Base-by-base conservation (phyloP, 306 rosid species). In the Lathyrus aphaca region DNA sequence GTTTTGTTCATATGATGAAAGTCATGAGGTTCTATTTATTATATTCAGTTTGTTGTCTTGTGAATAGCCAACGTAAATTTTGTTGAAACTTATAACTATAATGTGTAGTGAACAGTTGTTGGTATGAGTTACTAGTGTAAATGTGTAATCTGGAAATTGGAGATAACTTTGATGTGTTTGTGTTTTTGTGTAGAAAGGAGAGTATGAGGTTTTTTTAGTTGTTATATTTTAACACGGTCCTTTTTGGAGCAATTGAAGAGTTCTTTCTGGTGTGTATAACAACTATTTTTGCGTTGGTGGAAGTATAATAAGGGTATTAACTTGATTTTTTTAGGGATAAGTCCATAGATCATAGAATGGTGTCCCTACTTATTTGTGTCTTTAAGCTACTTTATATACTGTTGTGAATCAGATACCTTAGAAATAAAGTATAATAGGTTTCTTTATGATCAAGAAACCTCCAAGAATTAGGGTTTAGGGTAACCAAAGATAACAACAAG, bases 21-120 rank as follows among this genome's bases (percentile, higher is more conserved):
- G 27, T 23, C 27, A 48, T 30, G 32, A 58, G 71, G 56, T 69
- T 63, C 8, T 61, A 27, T 23, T 35, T 30, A 2, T 40, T 21
- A 23, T 23, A 23, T 23, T 23, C 3, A 1, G 27, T 23, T 1
- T 64, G 73, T 56, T 71, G 66, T 30, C 68, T 54, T 74, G 76
- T 74, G 44, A 19, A 53, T 58, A 17, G 48, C 49, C 19, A 51
- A n/a, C 3, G 4, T 37, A 66, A 66, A 39, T 72, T 68, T 42
- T 5, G n/a, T 27, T 23, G 3, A 23, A 23, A 23, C 3, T 23
- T 39, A 30, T n/a, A 12, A 66, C 27, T 4, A 19, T 30, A 38
- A 50, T 79, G 57, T 79, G 56, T 30, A 60, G 67, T 1, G 32
- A 48, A 32, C 8, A 57, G 19, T 12, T 10, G 70, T 60, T 61